These are phyloP conservation scores for Penicillium sp. DNA, from an alignment of 2,329 filamentous ascomycete genomes.

Conservation along the genomic window DNA sequence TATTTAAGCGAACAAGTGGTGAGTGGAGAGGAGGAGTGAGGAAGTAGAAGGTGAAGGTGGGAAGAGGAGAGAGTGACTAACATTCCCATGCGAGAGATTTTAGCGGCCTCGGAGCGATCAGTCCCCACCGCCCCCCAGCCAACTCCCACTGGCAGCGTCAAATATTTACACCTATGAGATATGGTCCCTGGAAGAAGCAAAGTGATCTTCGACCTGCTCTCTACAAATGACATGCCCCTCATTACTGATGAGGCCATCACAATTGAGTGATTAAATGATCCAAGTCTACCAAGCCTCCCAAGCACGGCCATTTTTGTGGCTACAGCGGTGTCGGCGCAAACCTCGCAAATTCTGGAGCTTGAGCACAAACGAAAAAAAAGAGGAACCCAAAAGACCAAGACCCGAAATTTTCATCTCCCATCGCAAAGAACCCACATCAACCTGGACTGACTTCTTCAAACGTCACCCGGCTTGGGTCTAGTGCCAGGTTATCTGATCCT, in stretches of 20 bases:
- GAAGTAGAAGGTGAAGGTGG: background rate
- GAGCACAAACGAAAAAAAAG: background rate
- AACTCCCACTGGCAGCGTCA: background rate
- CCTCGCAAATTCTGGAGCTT: background rate
- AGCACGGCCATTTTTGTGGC: background rate
- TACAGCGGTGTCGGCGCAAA: slow-evolving; percentile 3
- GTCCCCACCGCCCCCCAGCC: background rate
- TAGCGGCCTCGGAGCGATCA: slow-evolving; percentile 8
- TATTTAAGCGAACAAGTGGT: slow-evolving; percentile 3
- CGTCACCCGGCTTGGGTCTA: slow-evolving; percentile 21
- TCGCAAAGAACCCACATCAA: background rate
- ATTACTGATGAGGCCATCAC: background rate
- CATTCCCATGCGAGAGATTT: slow-evolving; percentile 26
- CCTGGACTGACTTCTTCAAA: slow-evolving; percentile 8
- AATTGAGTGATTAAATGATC: background rate
- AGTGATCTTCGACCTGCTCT: too few species aligned
- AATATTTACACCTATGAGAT: background rate
- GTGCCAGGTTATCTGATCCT: slow-evolving; percentile 31
- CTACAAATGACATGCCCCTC: background rate
- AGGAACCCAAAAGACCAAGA: background rate
- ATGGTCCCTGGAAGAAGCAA: too few species aligned
- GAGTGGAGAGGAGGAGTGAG: slow-evolving; percentile 1
- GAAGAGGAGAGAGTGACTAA: slow-evolving; percentile 9
- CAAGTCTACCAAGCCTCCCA: background rate
- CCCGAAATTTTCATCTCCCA: background rate